Base-by-base conservation (phyloP, 2,329 filamentous ascomycete species). In the Paracamarosporium sp. region DNA sequence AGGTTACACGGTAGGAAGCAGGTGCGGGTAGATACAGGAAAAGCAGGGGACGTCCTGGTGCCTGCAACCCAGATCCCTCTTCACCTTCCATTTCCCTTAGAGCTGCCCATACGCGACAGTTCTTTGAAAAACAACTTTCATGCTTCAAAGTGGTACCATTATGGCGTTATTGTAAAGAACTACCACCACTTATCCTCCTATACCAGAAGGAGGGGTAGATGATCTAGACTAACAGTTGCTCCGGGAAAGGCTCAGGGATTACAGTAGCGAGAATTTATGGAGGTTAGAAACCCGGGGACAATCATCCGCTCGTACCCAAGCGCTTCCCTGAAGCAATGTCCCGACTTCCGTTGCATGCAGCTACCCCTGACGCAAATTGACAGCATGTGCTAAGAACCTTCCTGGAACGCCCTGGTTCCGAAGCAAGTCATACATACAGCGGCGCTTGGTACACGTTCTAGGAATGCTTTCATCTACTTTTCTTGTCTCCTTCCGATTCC, bases 401-500 rank as follows among this genome's bases (percentile, higher is more conserved):
- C 56, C 56, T 51, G 11, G 50, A 58, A 54, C 45, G 51, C 51
- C 38, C 25, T 38, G 38, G 45, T 22, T 24, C 46, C 30, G 36
- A n/a, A 5, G 20, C 9, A 36, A 15, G 22, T 5, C n/a, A 8
- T 30, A 30, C 12, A 20, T 41, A 31, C 12, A 27, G 20, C 7
- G 20, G 15, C 11, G 17, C 25, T 27, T 46, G 15, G 43, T 36
- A 38, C 35, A 25, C 27, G 24, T 15, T 33, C 7, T 36, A 36
- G 25, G 6, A 1, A 17, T 4, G 15, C 6, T 44, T 50, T 31
- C 45, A 40, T 58, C 13, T 50, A 31, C 17, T 44, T 43, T 47
- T 20, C 46, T 55, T 45, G 56, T 40, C 56, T 54, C 56, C 56
- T 58, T 54, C 56, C 51, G n/a, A 13, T 51, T 54, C 20, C 9